Evolutionary conservation across 768 basidiomycete species (phyloP), one percentile per base, ranked within the genome.

Genomic region (Mycena vulgaris): DNA sequence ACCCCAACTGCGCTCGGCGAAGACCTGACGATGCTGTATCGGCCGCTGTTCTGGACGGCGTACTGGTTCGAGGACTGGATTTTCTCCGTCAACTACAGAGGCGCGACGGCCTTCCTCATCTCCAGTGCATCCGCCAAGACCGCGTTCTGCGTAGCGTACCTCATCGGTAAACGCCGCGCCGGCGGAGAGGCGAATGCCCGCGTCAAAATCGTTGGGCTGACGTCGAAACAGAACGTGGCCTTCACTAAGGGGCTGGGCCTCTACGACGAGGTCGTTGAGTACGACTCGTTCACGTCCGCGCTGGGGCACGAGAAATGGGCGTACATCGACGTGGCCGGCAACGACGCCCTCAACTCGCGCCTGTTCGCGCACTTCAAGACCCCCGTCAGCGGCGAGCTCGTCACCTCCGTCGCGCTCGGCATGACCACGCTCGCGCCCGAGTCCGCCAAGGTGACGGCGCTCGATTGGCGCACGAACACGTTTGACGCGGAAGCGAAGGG

Each of bases 31-130:
- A 92, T 93, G 92, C 85, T 93, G 19, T 93, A 90, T 71, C 86
- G 91, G 0, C 91, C 92, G 0, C 82, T 93, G 19, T 93, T 92
- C 78, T 93, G 92, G 92, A 92, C 92, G 0, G 86, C 92, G 1
- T 93, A 87, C 71, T 93, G 92, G 92, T 91, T 86, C 70, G 90
- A 93, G 76, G 92, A 93, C 75, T 93, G 90, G 90, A 76, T 93
- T 8, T 79, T 85, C 64, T 80, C 84, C 7, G 82, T 86, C 3
- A 73, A 76, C 27, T 92, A 92, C 75, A 83, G 86, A 11, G 85
- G 82, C 1, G 85, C 85, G 5, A 81, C 81, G 3, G 75, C 76
- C 31, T 80, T 93, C 66, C 81, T 93, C 53, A 86, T 93, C 42
- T 91, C 92, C 2, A 91, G 90, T 47, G 92, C 92, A 0, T 93